Conservation (phyloP, 257 asterid genomes). For the Nicotiana sylvestris region DNA sequence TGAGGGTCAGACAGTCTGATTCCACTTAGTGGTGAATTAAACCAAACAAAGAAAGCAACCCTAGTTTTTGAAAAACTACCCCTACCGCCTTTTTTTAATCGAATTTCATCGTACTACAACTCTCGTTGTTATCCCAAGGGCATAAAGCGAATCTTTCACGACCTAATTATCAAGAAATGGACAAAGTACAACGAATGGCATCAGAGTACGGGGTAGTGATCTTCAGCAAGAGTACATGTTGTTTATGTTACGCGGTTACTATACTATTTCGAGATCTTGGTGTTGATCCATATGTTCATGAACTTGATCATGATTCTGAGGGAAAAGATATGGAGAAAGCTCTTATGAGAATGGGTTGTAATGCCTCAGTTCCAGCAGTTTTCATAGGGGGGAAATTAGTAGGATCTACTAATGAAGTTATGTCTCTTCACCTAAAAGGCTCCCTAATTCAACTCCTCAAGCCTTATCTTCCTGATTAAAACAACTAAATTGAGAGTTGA, state of each 20-base stretch:
- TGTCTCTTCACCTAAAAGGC: conserved; percentile 82
- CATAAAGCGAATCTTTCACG: neutral
- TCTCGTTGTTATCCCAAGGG: neutral
- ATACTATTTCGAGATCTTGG: conserved; percentile 53
- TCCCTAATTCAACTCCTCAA: conserved; percentile 44
- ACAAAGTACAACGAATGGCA: conserved; percentile 46
- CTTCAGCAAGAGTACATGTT: conserved; percentile 70
- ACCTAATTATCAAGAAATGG: conserved; percentile 29
- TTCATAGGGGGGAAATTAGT: conserved; percentile 59
- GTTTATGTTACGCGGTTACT: conserved; percentile 67
- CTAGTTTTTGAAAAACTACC: neutral
- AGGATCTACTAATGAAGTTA: conserved; percentile 78
- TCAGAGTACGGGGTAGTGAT: conserved; percentile 63
- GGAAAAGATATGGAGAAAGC: conserved; percentile 66
- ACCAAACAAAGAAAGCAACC: neutral
- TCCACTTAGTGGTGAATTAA: neutral
- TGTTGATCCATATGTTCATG: conserved; percentile 40
- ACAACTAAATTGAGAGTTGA: neutral
- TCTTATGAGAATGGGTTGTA: conserved; percentile 47
- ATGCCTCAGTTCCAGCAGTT: conserved; percentile 58
- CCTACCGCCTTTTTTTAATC: neutral
- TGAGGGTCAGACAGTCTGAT: neutral
- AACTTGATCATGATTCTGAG: conserved; percentile 51
- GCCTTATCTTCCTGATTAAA: conserved; percentile 21
- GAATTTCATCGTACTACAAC: neutral